phyloP scores from a whole-genome alignment of 345 rosid genomes.

The Syzygium aromaticum region DNA sequence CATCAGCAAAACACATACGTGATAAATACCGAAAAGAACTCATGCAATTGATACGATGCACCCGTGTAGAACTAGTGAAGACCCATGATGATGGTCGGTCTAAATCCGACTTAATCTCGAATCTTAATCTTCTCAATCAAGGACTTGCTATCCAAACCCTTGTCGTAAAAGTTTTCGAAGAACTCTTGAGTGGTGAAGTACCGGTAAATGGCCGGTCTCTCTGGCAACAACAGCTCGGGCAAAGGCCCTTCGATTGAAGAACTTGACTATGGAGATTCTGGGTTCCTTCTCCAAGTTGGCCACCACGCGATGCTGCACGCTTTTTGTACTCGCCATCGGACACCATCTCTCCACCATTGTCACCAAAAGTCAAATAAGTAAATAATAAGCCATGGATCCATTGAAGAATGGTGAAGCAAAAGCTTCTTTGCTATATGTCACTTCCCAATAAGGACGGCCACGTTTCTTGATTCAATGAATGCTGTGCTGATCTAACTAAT shows the following conservation, averaged over 20 bases:
- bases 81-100: neutral
- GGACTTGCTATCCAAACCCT: conserved; percentile 22
- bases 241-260: conserved; percentile 23
- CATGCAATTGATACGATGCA: neutral
- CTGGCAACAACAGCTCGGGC: conserved; percentile 16
- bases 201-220: conserved; percentile 11
- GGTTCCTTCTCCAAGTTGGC: conserved; percentile 17
- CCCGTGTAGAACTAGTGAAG: neutral
- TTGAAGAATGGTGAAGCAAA: too few species aligned
- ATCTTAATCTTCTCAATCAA: conserved; percentile 4
- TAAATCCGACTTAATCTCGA: neutral
- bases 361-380: neutral
- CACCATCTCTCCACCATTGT: conserved; percentile 6
- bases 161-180: conserved; percentile 5
- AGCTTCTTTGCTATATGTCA: too few species aligned
- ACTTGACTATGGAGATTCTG: conserved; percentile 13
- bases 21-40: neutral
- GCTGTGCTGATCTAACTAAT: too few species aligned
- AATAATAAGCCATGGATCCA: too few species aligned
- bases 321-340: conserved; percentile 24
- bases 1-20: too few species aligned
- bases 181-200: conserved; percentile 12
- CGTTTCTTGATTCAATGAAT: too few species aligned
- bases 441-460: too few species aligned
- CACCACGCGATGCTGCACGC: conserved; percentile 20